Conservation (phyloP, 805 yeast genomes). For the Yamadazyma scolyti region DNA sequence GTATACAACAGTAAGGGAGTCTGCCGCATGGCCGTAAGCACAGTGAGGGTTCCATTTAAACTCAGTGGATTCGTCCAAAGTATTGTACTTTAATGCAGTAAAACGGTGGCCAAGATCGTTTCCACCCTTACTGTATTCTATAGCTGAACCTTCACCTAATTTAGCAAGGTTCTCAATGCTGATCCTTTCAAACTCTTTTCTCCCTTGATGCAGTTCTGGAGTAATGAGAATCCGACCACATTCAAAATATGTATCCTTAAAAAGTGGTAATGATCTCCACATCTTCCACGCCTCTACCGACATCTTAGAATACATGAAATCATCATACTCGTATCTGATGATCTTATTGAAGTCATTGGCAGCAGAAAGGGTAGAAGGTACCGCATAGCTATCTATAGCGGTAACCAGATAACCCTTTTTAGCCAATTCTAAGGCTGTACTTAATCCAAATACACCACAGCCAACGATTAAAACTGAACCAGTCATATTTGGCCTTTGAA, state of each 20-base stretch:
- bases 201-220: slow-evolving; percentile 24
- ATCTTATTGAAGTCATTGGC: slow-evolving; percentile 49
- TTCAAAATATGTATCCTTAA: slow-evolving; percentile 28
- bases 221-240: slow-evolving; percentile 41
- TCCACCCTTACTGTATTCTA: slow-evolving; percentile 23
- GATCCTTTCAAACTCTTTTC: slow-evolving; percentile 33
- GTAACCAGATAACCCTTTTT: slow-evolving; percentile 10
- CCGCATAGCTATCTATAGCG: slow-evolving; percentile 23
- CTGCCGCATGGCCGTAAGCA: slow-evolving; percentile 41
- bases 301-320: slow-evolving; percentile 37
- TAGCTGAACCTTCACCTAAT: slow-evolving; percentile 19
- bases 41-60: slow-evolving; percentile 33
- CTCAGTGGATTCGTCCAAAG: slow-evolving; percentile 10
- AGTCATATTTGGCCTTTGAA: slow-evolving; percentile 4
- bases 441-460: slow-evolving; percentile 14
- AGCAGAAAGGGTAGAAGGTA: slow-evolving; percentile 46
- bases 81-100: slow-evolving; percentile 15
- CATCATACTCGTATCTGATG: slow-evolving; percentile 45
- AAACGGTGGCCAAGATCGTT: slow-evolving; percentile 18
- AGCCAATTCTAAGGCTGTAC: slow-evolving; percentile 14
- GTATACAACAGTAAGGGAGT: slow-evolving; percentile 30
- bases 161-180: slow-evolving; percentile 31
- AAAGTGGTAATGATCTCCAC: slow-evolving; percentile 36
- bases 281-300: slow-evolving; percentile 41
- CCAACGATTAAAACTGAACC: slow-evolving; percentile 13